Conservation (phyloP, 2,329 filamentous ascomycete genomes). For the Arthroderma sp. region DNA sequence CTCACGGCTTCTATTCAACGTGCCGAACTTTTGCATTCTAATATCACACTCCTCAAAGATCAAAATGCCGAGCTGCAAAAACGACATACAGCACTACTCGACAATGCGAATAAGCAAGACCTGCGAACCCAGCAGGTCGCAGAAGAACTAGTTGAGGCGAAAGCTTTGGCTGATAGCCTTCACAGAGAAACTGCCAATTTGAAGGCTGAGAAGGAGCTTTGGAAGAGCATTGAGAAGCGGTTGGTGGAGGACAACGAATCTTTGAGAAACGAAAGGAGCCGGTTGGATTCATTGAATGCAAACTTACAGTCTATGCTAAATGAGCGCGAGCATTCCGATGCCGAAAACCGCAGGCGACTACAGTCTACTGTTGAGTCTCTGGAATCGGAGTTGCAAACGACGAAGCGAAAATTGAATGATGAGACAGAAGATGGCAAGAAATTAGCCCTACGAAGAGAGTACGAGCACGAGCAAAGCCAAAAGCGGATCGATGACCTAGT, state of each 20-base stretch:
- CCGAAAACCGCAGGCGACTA: conserved; percentile 66
- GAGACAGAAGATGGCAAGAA: conserved; percentile 80
- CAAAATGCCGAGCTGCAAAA: conserved; percentile 83
- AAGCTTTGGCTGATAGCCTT: conserved; percentile 69
- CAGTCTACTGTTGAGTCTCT: conserved; percentile 65
- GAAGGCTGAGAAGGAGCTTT: conserved; percentile 87
- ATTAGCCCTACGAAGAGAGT: conserved; percentile 70
- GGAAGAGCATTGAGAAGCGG: conserved; percentile 84
- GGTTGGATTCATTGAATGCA: conserved; percentile 68
- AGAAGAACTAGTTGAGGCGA: conserved; percentile 81
- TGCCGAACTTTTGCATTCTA: conserved; percentile 78
- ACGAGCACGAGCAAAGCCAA: conserved; percentile 74
- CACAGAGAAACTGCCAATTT: conserved; percentile 84
- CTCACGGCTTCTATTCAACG: conserved; percentile 69
- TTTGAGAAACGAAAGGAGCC: conserved; percentile 68
- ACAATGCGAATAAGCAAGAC: conserved; percentile 80
- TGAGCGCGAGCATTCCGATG: conserved; percentile 73
- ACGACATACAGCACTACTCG: conserved; percentile 60
- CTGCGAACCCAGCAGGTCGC: conserved; percentile 80
- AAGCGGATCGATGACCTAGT: conserved; percentile 89
- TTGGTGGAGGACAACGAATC: conserved; percentile 78
- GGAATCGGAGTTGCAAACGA: conserved; percentile 62
- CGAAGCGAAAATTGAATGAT: conserved; percentile 69
- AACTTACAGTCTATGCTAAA: conserved; percentile 83
- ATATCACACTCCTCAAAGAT: conserved; percentile 66